Evolutionary conservation across 1,284 basidiomycete genomes (phyloP).

Genomic region (Heterobasidion occidentale): DNA sequence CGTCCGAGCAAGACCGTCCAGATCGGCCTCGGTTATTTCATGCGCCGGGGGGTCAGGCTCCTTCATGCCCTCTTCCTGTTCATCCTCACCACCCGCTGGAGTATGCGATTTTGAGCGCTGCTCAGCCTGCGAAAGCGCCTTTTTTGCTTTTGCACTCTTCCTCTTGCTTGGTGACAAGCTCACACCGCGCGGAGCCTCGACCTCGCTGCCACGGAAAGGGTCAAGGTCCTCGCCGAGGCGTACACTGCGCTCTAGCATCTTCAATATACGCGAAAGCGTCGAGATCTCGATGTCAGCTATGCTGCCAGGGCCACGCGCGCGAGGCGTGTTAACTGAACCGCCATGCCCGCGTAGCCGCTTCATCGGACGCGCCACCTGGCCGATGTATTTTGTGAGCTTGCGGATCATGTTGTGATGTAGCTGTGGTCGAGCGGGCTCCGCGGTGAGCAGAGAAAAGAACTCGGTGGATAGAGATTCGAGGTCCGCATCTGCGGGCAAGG

Average conservation of each 20-base stretch:
- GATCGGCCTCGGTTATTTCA: slow-evolving; percentile 35
- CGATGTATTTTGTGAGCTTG: slow-evolving; percentile 63
- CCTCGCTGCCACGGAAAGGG: slow-evolving; percentile 41
- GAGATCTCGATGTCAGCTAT: slow-evolving; percentile 61
- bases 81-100: slow-evolving; percentile 17
- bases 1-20: slow-evolving; percentile 37
- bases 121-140: slow-evolving; percentile 19
- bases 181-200: neutral
- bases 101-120: slow-evolving; percentile 20
- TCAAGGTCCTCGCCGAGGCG: slow-evolving; percentile 65
- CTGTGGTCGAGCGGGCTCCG: slow-evolving; percentile 49
- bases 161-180: slow-evolving; percentile 13
- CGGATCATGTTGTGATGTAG: slow-evolving; percentile 53
- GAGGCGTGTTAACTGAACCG: slow-evolving; percentile 29
- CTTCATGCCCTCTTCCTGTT: slow-evolving; percentile 23
- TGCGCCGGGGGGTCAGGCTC: slow-evolving; percentile 16
- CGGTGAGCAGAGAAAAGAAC: slow-evolving; percentile 60
- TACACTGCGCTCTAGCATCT: slow-evolving; percentile 72
- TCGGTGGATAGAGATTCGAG: slow-evolving; percentile 46
- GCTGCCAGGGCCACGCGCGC: slow-evolving; percentile 20
- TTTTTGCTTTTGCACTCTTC: slow-evolving; percentile 34
- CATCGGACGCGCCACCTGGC: slow-evolving; percentile 53
- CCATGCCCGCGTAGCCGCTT: slow-evolving; percentile 47
- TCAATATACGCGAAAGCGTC: slow-evolving; percentile 57
- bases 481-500: slow-evolving; percentile 59